phyloP scores from a whole-genome alignment of 1,284 basidiomycete genomes.

The Tilletia walkeri region DNA sequence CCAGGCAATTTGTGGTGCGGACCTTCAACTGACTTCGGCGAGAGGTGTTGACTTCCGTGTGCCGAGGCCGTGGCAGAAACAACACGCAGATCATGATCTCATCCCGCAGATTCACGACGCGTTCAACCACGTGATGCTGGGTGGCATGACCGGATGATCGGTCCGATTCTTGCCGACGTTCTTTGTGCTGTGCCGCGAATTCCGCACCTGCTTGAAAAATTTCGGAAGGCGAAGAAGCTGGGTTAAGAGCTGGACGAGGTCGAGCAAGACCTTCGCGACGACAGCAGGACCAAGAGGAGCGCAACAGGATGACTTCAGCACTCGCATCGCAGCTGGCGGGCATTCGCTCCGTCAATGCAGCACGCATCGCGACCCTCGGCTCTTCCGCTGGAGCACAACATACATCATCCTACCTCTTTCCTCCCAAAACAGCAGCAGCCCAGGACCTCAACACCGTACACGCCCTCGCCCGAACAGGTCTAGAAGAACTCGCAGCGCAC shows the following conservation, averaged over 20 bases:
- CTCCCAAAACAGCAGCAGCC: slow-evolving; percentile 44
- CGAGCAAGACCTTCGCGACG: background rate
- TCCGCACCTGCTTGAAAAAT: background rate
- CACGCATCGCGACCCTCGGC: slow-evolving; percentile 67
- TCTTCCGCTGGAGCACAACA: slow-evolving; percentile 62
- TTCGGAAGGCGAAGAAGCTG: background rate
- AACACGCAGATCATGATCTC: no score
- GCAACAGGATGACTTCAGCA: slow-evolving; percentile 66
- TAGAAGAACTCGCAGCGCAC: slow-evolving; percentile 62
- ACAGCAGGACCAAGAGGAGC: background rate
- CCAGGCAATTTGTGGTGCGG: no score
- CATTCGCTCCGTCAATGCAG: slow-evolving; percentile 75
- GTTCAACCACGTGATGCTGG: no score
- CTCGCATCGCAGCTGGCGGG: slow-evolving; percentile 80
- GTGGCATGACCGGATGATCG: no score
- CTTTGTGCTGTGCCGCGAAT: no score
- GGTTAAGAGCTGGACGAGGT: background rate
- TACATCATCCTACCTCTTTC: slow-evolving; percentile 75
- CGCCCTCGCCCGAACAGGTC: slow-evolving; percentile 76
- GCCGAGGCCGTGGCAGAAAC: no score
- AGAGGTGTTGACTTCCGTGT: no score
- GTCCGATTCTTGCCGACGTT: no score
- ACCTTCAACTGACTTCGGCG: no score
- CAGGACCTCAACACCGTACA: slow-evolving; percentile 74
- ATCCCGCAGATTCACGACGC: no score